Percentiles rank a stretch among this genome's conserved stretches.
Evolutionary conservation across 169 alveolate species (phyloP).

Genomic region (Perkinsus olseni): DNA sequence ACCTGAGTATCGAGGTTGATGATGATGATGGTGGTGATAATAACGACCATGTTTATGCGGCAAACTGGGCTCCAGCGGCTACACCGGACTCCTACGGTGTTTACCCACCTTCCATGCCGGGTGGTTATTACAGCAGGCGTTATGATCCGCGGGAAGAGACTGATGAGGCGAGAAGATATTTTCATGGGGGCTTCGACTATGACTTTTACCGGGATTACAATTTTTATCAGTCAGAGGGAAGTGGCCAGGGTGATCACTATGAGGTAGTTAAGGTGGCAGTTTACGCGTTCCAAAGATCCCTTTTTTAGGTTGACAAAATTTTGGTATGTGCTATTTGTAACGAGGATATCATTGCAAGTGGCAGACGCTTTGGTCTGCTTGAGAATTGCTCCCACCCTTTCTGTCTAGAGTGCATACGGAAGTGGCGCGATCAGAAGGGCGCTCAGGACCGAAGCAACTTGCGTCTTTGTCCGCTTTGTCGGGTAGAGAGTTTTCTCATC

Average conservation of each 20-base stretch:
- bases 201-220: too few relatives aligned
- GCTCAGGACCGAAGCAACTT: background rate
- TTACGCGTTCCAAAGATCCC: background rate
- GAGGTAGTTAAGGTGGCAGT: too few relatives aligned
- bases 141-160: too few relatives aligned
- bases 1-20: background rate
- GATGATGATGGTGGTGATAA: background rate
- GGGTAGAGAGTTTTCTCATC: background rate
- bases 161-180: too few relatives aligned
- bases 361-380: background rate
- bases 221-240: too few relatives aligned
- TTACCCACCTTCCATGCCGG: too few relatives aligned
- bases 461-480: background rate
- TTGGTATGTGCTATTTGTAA: background rate
- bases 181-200: too few relatives aligned
- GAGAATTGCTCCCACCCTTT: background rate
- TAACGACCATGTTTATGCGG: too few relatives aligned
- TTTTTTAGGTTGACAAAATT: background rate
- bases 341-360: background rate
- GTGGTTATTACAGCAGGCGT: too few relatives aligned
- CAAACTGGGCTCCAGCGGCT: too few relatives aligned
- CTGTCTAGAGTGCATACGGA: background rate
- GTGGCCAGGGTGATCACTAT: too few relatives aligned
- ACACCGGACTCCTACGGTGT: too few relatives aligned
- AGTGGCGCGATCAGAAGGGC: background rate